A percentile compares a stretch with the other conserved stretches of the same genome.
These are phyloP conservation scores for Pichia sp. DNA, from an alignment of 1,139 yeast genomes.

Conservation along the genomic window DNA sequence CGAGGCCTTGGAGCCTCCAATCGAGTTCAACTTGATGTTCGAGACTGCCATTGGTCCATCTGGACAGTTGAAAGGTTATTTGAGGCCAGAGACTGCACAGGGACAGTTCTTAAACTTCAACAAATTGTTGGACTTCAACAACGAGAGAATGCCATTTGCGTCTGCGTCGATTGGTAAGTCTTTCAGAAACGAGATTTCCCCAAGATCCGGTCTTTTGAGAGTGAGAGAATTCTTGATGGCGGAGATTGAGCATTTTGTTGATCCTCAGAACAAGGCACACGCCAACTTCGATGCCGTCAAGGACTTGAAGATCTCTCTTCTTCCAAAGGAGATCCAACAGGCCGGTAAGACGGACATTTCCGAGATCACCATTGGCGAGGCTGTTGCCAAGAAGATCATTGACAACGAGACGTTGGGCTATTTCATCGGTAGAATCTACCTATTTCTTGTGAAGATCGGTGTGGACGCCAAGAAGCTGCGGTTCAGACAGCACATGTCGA, in stretches of 20 bases:
- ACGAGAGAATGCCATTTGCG: slow-evolving; percentile 97
- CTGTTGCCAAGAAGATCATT: slow-evolving; percentile 80
- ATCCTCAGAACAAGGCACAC: slow-evolving; percentile 83
- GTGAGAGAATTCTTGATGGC: slow-evolving; percentile 99
- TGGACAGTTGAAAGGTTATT: slow-evolving; percentile 89
- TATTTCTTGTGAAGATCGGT: slow-evolving; percentile 84
- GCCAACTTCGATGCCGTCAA: slow-evolving; percentile 72
- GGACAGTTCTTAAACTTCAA: slow-evolving; percentile 96
- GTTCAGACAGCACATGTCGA: slow-evolving; percentile 97
- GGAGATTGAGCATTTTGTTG: slow-evolving; percentile 97
- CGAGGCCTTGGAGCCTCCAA: slow-evolving; percentile 82
- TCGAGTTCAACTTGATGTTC: slow-evolving; percentile 96
- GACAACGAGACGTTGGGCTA: slow-evolving; percentile 97
- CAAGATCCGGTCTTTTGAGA: slow-evolving; percentile 94
- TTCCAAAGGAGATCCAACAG: slow-evolving; percentile 84
- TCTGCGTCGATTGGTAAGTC: slow-evolving; percentile 98
- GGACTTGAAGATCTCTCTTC: slow-evolving; percentile 67
- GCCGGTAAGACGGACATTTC: slow-evolving; percentile 70
- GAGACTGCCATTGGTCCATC: slow-evolving; percentile 99
- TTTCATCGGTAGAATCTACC: slow-evolving; percentile 88
- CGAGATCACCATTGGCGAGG: slow-evolving; percentile 77
- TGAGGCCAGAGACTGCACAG: slow-evolving; percentile 99
- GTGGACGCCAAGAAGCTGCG: slow-evolving; percentile 78
- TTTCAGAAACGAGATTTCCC: slow-evolving; percentile 97
- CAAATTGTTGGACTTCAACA: slow-evolving; percentile 91